Evolutionary conservation across 2,329 filamentous ascomycete genomes (phyloP), one percentile per base, ranked within the genome.

Genomic region (Incumbomyces lentus): DNA sequence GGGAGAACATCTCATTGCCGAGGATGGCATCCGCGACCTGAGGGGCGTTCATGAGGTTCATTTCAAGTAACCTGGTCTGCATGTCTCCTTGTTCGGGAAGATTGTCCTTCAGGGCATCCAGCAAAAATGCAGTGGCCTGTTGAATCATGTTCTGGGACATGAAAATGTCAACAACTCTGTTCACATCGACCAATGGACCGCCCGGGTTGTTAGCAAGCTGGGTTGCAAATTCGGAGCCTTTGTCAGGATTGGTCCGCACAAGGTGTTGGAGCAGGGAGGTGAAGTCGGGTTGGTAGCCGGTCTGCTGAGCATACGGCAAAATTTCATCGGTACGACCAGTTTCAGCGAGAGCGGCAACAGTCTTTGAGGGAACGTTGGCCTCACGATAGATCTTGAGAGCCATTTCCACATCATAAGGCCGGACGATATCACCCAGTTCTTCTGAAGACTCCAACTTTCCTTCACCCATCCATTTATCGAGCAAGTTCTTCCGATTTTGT

Each of bases 1-100:
- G 81, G 0, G 88, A 88, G 68, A 98, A 96, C 84, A 98, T 95
- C 59, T 96, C 87, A 60, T 98, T 98, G 55, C 90, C 86, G 34
- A 98, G 78, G 56, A 98, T 98, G 30, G 92, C 92, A 65, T 98
- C 93, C 2, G 93, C 92, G 46, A 98, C 93, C 66, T 96, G 92
- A 42, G 92, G 92, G 1, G 92, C 93, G 57, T 95, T 93, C 67
- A 94, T 76, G 52, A 98, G 70, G 67, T 98, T 98, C 89, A 98
- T 96, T 74, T 98, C 93, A 47, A 98, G 72, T 2, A 98, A 76
- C 50, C 92, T 84, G 17, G 93, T 98, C 68, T 98, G 92, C 33
- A 98, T 75, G 56, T 90, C 82, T 33, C 82, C 90, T 62, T 98
- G 89, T 65, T 98, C 92, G 1, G 88, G 88, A 59, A 82, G 84